Evolutionary conservation across 495 filamentous ascomycete genomes (phyloP), one percentile per base, ranked within the genome.

Genomic region (Neurospora sp.): DNA sequence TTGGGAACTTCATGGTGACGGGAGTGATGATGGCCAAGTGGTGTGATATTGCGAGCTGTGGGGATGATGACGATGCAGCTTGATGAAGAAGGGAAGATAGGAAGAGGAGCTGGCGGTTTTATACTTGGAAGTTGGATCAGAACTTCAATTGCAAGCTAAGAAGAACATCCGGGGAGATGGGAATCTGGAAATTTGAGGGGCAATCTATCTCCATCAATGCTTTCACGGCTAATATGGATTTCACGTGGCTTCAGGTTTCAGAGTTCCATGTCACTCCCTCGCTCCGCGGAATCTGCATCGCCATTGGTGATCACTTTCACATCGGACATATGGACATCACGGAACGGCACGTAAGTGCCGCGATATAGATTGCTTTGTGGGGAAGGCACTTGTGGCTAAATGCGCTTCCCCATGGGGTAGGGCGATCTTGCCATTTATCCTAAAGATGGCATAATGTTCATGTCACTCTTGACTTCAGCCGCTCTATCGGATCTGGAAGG

Each of bases 1-100:
- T 46, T 18, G 78, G 9, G 72, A 77, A 27, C 70, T 80, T 78
- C 78, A 80, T 80, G 3, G 23, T 80, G 73, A 23, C 0, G n/a
- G n/a, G 18, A n/a, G 42, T n/a, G 18, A 44, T 41, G 31, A 2
- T 31, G n/a, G n/a, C n/a, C 31, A 31, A 31, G 31, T 31, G 31
- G 31, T 31, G 31, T 31, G 31, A 31, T 2, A 31, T 31, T 31
- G 31, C 31, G 31, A 31, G 31, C 31, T 31, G 31, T 31, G 31
- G 2, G 31, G 31, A 31, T 31, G 31, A 31, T 31, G 31, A 31
- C 31, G 31, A 31, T 31, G 31, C 31, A 31, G 31, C 31, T 31
- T 31, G 31, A 31, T 31, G 31, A 2, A 31, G 31, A 31, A 31
- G 31, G 31, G 31, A 31, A 31, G 31, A 31, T 31, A 2, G 31